These are phyloP conservation scores for Phytophthora podocarpi DNA, from an alignment of 352 stramenopile genomes.

Conservation along the genomic window DNA sequence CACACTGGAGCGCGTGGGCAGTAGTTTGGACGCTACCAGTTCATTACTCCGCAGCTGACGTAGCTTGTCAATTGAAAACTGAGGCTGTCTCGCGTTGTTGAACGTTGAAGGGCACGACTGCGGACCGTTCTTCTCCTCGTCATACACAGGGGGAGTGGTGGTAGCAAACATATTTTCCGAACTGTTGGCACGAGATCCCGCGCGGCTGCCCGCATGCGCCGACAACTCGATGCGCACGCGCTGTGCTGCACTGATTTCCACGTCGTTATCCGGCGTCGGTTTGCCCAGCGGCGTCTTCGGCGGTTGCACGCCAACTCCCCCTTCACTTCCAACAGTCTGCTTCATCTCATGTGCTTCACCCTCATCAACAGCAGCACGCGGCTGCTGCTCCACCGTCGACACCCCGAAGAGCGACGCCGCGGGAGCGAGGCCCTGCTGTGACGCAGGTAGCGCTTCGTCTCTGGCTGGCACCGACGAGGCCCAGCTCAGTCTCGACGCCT, in stretches of 20 bases:
- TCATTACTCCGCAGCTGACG: conserved; percentile 39
- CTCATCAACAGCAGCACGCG: background rate
- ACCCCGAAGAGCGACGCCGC: conserved; percentile 15
- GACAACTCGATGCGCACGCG: conserved; percentile 62
- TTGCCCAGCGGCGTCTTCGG: conserved; percentile 64
- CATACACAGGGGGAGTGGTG: conserved; percentile 24
- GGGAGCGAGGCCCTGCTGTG: conserved; percentile 12
- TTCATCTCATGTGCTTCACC: too few species aligned
- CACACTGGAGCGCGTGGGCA: conserved; percentile 61
- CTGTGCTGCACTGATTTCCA: conserved; percentile 60
- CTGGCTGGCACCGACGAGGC: conserved; percentile 24
- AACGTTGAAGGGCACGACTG: conserved; percentile 50
- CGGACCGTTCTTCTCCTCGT: conserved; percentile 44
- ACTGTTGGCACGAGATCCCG: conserved; percentile 34
- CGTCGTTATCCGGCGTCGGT: conserved; percentile 29
- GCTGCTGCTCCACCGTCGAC: background rate
- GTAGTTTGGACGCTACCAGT: conserved; percentile 57
- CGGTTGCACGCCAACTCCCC: conserved; percentile 29
- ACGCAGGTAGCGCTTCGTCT: conserved; percentile 9
- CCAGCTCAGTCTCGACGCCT: conserved; percentile 24
- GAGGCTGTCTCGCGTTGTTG: conserved; percentile 35
- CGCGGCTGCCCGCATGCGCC: conserved; percentile 33
- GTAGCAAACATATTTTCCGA: conserved; percentile 39
- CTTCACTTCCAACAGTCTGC: background rate
- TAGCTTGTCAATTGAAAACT: conserved; percentile 37